Conservation (phyloP, 225 moss, liverwort and hornwort species). For the Physcomitrium patens region DNA sequence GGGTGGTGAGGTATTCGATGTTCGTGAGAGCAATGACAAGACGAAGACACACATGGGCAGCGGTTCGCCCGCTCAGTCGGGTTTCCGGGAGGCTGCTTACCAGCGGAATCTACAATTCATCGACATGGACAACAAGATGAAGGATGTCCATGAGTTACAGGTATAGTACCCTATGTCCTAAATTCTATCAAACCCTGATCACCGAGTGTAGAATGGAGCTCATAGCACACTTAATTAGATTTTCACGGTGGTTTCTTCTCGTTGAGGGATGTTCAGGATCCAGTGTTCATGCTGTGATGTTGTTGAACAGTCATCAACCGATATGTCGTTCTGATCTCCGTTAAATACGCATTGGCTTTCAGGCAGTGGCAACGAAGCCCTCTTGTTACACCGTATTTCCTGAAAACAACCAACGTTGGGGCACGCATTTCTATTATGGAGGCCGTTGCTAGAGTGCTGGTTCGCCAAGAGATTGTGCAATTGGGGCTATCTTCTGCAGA, state of each 20-base stretch:
- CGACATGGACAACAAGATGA: slow-evolving; percentile 29
- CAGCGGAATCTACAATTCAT: slow-evolving; percentile 59
- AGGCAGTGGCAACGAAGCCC: slow-evolving; percentile 45
- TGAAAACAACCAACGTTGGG: slow-evolving; percentile 39
- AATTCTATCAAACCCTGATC: no score
- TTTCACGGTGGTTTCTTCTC: no score
- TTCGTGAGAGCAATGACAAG: slow-evolving; percentile 16
- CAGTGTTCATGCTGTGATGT: no score
- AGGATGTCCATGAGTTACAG: slow-evolving; percentile 34
- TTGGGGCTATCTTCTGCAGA: no score
- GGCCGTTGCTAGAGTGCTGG: slow-evolving; percentile 40
- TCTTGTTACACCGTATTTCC: slow-evolving; percentile 51
- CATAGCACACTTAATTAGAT: no score
- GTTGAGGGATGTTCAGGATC: no score
- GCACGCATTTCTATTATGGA: slow-evolving; percentile 51
- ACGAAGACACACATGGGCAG: slow-evolving; percentile 65
- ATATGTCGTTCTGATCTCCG: no score
- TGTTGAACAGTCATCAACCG: no score
- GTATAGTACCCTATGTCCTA: no score
- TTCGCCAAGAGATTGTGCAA: no score
- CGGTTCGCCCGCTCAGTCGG: slow-evolving; percentile 44
- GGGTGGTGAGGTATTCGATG: slow-evolving; percentile 60
- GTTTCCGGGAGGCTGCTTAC: slow-evolving; percentile 62
- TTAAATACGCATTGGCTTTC: neutral
- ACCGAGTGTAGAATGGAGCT: no score